Percentiles rank a stretch among this genome's conserved stretches.
phyloP scores from a whole-genome alignment of 768 basidiomycete species.

The Russula dissimulans region DNA sequence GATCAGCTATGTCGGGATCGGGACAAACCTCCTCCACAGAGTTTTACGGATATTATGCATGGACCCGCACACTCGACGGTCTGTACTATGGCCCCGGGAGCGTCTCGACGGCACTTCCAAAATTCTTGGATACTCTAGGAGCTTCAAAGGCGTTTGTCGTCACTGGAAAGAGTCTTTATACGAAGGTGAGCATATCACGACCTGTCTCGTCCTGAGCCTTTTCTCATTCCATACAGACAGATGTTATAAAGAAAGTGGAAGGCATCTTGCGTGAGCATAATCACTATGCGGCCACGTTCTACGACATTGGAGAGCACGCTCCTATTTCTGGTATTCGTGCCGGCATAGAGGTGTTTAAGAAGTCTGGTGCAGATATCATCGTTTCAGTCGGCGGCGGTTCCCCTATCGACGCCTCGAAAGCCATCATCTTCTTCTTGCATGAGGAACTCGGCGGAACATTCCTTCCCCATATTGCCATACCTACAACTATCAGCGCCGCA shows the following conservation, averaged over 20 bases:
- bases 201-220: neutral
- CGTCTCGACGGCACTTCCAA: constrained; percentile 51
- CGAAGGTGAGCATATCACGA: constrained; percentile 38
- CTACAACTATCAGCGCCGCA: constrained; percentile 73
- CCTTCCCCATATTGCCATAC: constrained; percentile 65
- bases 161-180: constrained; percentile 58
- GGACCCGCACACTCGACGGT: constrained; percentile 57
- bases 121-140: constrained; percentile 43
- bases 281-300: constrained; percentile 62
- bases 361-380: constrained; percentile 54
- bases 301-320: constrained; percentile 63
- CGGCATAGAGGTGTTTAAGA: constrained; percentile 46
- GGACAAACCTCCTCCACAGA: constrained; percentile 8
- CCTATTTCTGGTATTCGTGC: constrained; percentile 59
- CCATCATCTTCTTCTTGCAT: constrained; percentile 55
- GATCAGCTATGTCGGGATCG: neutral
- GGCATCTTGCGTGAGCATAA: constrained; percentile 44
- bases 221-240: constrained; percentile 35
- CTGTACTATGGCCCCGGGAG: constrained; percentile 69
- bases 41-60: constrained; percentile 55
- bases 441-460: constrained; percentile 44
- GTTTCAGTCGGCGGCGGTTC: constrained; percentile 75
- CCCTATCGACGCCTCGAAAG: constrained; percentile 70
- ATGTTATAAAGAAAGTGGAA: constrained; percentile 49
- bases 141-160: constrained; percentile 60